A percentile compares a stretch with the other conserved stretches of the same genome.
Evolutionary conservation across 2,329 filamentous ascomycete genomes (phyloP).

Genomic region (Scopulariopsis brevicaulis): DNA sequence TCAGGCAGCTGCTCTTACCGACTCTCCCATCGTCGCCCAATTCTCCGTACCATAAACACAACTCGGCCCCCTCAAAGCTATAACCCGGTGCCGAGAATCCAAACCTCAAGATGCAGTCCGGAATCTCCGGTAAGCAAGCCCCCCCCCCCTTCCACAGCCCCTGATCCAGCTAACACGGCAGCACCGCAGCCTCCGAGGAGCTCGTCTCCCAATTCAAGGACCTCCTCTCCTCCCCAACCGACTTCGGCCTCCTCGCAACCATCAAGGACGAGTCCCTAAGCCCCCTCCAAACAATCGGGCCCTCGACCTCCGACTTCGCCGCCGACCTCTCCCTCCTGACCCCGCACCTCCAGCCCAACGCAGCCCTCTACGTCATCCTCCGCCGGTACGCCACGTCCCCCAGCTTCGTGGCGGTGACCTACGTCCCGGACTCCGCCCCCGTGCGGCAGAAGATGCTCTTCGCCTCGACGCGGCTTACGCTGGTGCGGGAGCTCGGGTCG

Average conservation of each 20-base stretch:
- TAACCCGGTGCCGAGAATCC: not conserved
- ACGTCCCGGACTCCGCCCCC: slow-evolving; percentile 66
- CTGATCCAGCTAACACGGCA: not conserved
- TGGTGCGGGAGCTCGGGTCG: slow-evolving; percentile 64
- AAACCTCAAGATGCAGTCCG: slow-evolving; percentile 54
- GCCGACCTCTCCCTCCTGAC: slow-evolving; percentile 52
- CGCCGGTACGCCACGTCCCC: slow-evolving; percentile 49
- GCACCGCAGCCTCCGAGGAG: slow-evolving; percentile 57
- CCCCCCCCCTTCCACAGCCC: not conserved
- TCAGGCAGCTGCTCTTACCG: not conserved
- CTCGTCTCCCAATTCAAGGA: slow-evolving; percentile 62
- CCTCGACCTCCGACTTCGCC: slow-evolving; percentile 48
- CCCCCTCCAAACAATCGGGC: slow-evolving; percentile 41
- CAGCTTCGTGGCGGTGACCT: slow-evolving; percentile 60
- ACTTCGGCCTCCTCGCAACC: slow-evolving; percentile 61
- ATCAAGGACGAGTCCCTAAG: slow-evolving; percentile 60
- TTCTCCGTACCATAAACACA: not conserved
- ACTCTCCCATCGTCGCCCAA: not conserved
- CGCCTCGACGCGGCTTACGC: slow-evolving; percentile 62
- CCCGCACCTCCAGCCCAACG: slow-evolving; percentile 52
- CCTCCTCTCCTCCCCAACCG: slow-evolving; percentile 47
- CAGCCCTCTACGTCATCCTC: slow-evolving; percentile 64
- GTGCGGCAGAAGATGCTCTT: slow-evolving; percentile 84
- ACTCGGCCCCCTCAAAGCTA: not conserved
- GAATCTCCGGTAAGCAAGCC: slow-evolving; percentile 52